Evolutionary conservation across 495 filamentous ascomycete genomes (phyloP).

Genomic region (Penicillium chermesinum): DNA sequence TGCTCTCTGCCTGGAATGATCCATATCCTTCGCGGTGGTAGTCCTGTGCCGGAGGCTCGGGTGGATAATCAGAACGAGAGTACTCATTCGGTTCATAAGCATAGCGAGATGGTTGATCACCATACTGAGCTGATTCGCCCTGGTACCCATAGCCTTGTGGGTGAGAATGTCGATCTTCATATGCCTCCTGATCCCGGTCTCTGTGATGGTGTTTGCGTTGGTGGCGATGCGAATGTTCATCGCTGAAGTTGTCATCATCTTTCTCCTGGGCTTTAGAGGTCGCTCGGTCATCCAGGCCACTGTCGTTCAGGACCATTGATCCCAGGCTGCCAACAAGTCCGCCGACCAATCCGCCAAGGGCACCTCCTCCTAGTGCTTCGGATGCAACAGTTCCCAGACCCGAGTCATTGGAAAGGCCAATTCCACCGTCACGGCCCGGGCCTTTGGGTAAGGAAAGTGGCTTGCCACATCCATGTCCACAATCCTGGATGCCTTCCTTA

Average conservation of each 20-base stretch:
- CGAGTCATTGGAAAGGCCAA: conserved; percentile 18
- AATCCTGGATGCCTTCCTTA: conserved; percentile 76
- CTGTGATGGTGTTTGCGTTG: conserved; percentile 12
- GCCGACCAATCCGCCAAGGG: conserved; percentile 47
- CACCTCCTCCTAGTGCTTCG: conserved; percentile 43
- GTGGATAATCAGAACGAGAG: conserved; percentile 3
- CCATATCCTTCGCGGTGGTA: conserved; percentile 22
- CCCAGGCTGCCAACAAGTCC: conserved; percentile 46
- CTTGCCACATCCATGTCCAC: conserved; percentile 79
- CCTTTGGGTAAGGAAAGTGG: conserved; percentile 54
- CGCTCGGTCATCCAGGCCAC: conserved; percentile 15
- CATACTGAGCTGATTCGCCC: conserved; percentile 6
- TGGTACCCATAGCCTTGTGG: no score
- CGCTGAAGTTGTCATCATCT: conserved; percentile 28
- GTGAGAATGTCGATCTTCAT: no score
- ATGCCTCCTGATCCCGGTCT: no score
- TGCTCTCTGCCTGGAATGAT: conserved; percentile 31
- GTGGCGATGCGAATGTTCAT: conserved; percentile 1
- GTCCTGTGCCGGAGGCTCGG: conserved; percentile 5
- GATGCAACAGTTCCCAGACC: conserved; percentile 39
- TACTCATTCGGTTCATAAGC: conserved; percentile 6
- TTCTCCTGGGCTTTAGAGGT: conserved; percentile 3
- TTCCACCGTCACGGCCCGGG: conserved; percentile 23
- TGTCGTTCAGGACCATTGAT: conserved; percentile 39
- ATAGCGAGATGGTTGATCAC: neutral